Base-by-base conservation (phyloP, 164 flowering plant species). In the Umbellularia californica region DNA sequence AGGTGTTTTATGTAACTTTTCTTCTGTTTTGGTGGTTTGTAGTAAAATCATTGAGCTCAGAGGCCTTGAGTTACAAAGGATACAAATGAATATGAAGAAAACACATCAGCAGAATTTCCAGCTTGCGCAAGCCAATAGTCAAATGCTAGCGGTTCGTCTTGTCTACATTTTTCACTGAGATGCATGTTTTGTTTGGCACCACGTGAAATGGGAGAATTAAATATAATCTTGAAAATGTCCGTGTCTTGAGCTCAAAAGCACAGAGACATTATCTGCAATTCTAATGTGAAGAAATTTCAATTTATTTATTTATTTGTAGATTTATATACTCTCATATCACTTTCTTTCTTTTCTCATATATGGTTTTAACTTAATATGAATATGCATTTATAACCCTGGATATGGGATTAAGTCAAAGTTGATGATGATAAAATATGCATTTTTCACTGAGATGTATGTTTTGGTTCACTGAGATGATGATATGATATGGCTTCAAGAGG, bases 81-180 rank as follows among this genome's bases (percentile, higher is more conserved):
- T 88, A 75, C 77, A 85, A 76, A 68, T 78, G 63, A 84, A 80
- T 80, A 63, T 85, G 76, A 82, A 82, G 83, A 81, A 83, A 81
- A 13, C 84, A 75, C 86, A 84, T 82, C 83, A 82, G 51, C 92
- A 86, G 82, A 91, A 91, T 79, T 74, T 74, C 76, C 88, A 85
- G 22, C 88, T 91, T 62, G 96, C 93, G 70, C 89, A 83, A 76
- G 81, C 87, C 76, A 85, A 90, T 75, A 84, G 84, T 74, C 86
- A 85, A 58, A 81, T 90, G 85, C 75, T 85, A 65, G 80, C 81
- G 86, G 96, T 91, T 50, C 9, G 81, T 81, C 10, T 41, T 2
- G 11, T 7, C 10, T 41, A 41, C 47, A 1, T 41, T 41, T 41
- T 41, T 41, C 47, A 41, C 47, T 41, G 47, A 41, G 47, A 41